These are phyloP conservation scores for Lepidium didymum DNA, from an alignment of 345 rosid species.

Conservation along the genomic window DNA sequence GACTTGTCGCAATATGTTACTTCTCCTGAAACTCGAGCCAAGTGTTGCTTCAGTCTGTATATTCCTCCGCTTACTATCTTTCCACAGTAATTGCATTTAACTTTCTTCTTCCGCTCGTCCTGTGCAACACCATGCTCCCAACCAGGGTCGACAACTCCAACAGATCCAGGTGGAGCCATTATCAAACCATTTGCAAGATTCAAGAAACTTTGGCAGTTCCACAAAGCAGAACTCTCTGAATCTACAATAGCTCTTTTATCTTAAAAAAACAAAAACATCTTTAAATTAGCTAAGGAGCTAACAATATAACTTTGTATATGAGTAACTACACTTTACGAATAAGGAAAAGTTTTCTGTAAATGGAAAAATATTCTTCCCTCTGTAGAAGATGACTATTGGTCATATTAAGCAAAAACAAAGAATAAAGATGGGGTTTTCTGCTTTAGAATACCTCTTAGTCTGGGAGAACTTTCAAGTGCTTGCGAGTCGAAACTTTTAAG, in stretches of 20 bases:
- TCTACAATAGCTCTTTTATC: not conserved
- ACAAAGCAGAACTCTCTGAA: not conserved
- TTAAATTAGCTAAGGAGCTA: not conserved
- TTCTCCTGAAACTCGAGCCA: constrained; percentile 68
- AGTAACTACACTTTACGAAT: not conserved
- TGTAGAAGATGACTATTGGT: not conserved
- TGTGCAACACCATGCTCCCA: constrained; percentile 86
- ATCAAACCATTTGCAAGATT: constrained; percentile 34
- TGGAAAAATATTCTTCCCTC: not conserved
- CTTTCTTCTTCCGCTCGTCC: constrained; percentile 75
- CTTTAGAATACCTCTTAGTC: constrained; percentile 12
- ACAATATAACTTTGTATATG: not conserved
- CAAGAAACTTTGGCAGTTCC: not conserved
- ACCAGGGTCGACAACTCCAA: constrained; percentile 63
- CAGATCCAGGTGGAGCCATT: constrained; percentile 58
- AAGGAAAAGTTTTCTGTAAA: not conserved
- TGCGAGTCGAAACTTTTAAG: not conserved
- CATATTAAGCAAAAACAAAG: not conserved
- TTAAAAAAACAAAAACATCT: not conserved
- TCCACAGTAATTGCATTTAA: constrained; percentile 75
- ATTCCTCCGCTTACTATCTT: constrained; percentile 83
- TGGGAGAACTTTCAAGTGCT: not conserved
- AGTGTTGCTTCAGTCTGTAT: constrained; percentile 71
- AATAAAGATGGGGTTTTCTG: constrained; percentile 3
- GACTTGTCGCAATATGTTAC: constrained; percentile 73